phyloP scores from a whole-genome alignment of 768 basidiomycete species.

The Trametes meyenii region DNA sequence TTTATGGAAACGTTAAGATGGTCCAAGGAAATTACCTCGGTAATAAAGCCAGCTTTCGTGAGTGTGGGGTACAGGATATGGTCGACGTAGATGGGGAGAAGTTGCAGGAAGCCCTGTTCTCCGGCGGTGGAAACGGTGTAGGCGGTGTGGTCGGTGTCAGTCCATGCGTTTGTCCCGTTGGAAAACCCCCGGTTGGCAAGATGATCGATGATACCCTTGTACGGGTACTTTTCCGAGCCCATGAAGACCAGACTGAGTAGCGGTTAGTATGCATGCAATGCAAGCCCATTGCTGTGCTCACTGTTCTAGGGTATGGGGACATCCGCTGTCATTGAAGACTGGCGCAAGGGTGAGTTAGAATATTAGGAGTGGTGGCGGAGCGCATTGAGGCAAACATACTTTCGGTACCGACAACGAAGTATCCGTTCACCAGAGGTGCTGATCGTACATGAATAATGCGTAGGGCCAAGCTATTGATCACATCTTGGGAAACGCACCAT shows the following conservation, averaged over 20 bases:
- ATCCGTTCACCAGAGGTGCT: slow-evolving; percentile 91
- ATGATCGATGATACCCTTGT: slow-evolving; percentile 94
- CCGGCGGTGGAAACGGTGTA: slow-evolving; percentile 97
- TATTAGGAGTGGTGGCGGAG: neutral
- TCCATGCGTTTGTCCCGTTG: slow-evolving; percentile 96
- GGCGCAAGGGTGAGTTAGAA: slow-evolving; percentile 1
- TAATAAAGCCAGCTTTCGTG: slow-evolving; percentile 79
- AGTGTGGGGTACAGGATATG: slow-evolving; percentile 97
- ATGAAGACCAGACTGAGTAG: slow-evolving; percentile 79
- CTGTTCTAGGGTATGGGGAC: slow-evolving; percentile 97
- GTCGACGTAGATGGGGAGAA: slow-evolving; percentile 89
- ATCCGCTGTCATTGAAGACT: slow-evolving; percentile 95
- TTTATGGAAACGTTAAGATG: neutral
- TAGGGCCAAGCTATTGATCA: slow-evolving; percentile 5
- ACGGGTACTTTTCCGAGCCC: slow-evolving; percentile 94
- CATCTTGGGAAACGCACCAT: slow-evolving; percentile 53
- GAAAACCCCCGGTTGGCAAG: slow-evolving; percentile 94
- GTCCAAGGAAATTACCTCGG: slow-evolving; percentile 42
- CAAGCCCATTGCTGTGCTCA: slow-evolving; percentile 41
- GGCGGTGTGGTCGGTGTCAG: slow-evolving; percentile 91
- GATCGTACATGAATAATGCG: slow-evolving; percentile 4
- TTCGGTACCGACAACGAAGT: slow-evolving; percentile 89
- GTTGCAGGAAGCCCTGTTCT: slow-evolving; percentile 85
- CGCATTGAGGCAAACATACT: slow-evolving; percentile 50
- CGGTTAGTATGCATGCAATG: slow-evolving; percentile 12